Evolutionary conservation across 2,329 filamentous ascomycete genomes (phyloP).

Genomic region (Fusarium sterilihyphosum): DNA sequence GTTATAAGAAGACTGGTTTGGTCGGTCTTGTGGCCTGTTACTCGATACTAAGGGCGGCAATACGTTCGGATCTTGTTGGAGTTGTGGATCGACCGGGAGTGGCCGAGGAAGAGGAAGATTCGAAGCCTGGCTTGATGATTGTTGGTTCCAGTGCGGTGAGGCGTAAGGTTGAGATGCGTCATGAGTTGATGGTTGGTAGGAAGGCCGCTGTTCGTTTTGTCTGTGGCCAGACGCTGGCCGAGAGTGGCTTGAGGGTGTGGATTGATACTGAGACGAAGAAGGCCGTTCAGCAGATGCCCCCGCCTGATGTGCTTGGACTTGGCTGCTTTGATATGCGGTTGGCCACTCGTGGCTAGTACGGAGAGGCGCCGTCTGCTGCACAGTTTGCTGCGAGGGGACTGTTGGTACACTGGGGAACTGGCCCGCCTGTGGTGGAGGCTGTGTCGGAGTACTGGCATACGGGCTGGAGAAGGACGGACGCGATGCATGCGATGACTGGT

Average conservation of each 20-base stretch:
- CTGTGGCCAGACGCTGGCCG: background rate
- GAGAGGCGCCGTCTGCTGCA: background rate
- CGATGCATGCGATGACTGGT: background rate
- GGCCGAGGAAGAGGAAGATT: background rate
- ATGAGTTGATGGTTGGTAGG: background rate
- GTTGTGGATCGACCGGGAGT: background rate
- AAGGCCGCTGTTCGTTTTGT: background rate
- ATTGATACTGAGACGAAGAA: background rate
- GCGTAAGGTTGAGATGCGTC: background rate
- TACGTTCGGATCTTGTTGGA: background rate
- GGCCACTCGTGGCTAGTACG: background rate
- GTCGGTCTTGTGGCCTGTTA: background rate
- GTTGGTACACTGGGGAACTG: background rate
- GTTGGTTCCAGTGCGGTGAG: background rate
- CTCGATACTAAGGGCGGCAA: background rate
- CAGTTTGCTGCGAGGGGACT: background rate
- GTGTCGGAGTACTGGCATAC: background rate
- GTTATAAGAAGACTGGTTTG: background rate
- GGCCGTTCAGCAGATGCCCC: background rate
- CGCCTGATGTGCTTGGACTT: background rate
- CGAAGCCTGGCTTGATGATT: background rate
- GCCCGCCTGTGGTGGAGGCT: background rate
- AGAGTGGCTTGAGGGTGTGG: background rate
- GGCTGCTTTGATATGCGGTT: background rate
- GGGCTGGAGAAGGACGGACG: background rate